Base-by-base conservation (phyloP, 495 filamentous ascomycete species). In the Stereocaulon alpinum region DNA sequence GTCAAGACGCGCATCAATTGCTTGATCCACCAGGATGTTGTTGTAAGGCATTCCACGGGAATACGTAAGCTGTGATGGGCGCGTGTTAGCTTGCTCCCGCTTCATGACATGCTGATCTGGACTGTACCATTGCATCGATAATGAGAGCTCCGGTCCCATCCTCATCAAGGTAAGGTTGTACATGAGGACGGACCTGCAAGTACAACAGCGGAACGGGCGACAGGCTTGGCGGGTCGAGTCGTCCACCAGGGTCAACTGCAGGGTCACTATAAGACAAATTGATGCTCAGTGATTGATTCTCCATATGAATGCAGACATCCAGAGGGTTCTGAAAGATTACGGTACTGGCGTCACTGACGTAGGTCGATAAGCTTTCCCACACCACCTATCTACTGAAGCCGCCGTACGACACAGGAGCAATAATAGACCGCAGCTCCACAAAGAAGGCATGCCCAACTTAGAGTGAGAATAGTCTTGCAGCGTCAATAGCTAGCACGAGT, bases 181-280 rank as follows among this genome's bases (percentile, higher is more conserved):
- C 76, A 6, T 82, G 78, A 5, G 84, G 80, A 32, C 77, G 73
- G 57, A 87, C 69, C 18, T 76, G 75, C 15, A 88, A 65, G 66
- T 86, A 69, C 0, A 88, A 66, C 12, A 81, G 68, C 10, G 75
- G 75, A 0, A 60, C 67, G n/a, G 72, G 63, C 10, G 76, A 73
- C 0, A 61, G 63, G 0, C 67, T 40, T 3, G 85, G 84, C 30
- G 71, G 63, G 3, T 71, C 58, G 0, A 82, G 72, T 66, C 76
- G 76, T 15, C 85, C 85, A 54, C 82, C 83, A 0, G 84, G 85
- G 43, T 85, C 73, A 63, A 83, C 83, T 4, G 72, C 74, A 0
- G 74, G 72, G 67, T 83, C 79, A 48, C 77, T 80, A 45, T n/a
- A 15, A 15, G 9, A 4, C 15, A 6, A 37, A 7, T 7, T 37